Conservation (phyloP, 805 yeast species). For the Metschnikowia gelsemii region DNA sequence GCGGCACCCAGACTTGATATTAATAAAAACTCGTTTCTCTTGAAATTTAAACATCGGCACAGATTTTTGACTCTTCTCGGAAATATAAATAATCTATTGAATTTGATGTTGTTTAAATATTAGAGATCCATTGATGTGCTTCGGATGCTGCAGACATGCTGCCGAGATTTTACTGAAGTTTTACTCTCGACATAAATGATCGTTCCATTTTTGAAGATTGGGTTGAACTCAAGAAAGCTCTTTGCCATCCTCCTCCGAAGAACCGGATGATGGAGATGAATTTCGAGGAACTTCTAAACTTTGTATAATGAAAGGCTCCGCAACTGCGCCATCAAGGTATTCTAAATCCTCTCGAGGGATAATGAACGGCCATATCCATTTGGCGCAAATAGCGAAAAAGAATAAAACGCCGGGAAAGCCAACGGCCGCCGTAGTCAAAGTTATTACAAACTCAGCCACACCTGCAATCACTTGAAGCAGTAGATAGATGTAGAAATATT, state of each 20-base stretch:
- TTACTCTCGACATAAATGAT: too few species aligned
- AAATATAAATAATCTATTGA: too few species aligned
- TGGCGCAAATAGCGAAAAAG: constrained; percentile 63
- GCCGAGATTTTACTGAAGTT: too few species aligned
- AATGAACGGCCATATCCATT: constrained; percentile 56
- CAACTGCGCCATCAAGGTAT: constrained; percentile 65
- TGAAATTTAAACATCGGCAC: too few species aligned
- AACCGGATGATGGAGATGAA: constrained; percentile 4
- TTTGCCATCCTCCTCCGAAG: constrained; percentile 4
- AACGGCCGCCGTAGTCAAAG: constrained; percentile 85
- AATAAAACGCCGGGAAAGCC: constrained; percentile 89
- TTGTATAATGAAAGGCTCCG: constrained; percentile 53
- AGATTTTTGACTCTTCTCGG: too few species aligned
- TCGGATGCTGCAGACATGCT: too few species aligned
- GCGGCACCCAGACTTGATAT: neutral
- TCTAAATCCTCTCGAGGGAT: constrained; percentile 62
- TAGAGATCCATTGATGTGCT: too few species aligned
- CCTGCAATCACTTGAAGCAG: constrained; percentile 63
- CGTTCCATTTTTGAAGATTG: too few species aligned
- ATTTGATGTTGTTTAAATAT: too few species aligned
- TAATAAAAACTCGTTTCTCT: too few species aligned
- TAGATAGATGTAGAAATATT: constrained; percentile 57
- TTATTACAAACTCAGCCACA: constrained; percentile 79
- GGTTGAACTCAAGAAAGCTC: neutral
- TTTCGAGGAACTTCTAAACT: constrained; percentile 31